These are phyloP conservation scores for Marasmius tenuissimus DNA, from an alignment of 1,284 basidiomycete species.

Conservation along the genomic window DNA sequence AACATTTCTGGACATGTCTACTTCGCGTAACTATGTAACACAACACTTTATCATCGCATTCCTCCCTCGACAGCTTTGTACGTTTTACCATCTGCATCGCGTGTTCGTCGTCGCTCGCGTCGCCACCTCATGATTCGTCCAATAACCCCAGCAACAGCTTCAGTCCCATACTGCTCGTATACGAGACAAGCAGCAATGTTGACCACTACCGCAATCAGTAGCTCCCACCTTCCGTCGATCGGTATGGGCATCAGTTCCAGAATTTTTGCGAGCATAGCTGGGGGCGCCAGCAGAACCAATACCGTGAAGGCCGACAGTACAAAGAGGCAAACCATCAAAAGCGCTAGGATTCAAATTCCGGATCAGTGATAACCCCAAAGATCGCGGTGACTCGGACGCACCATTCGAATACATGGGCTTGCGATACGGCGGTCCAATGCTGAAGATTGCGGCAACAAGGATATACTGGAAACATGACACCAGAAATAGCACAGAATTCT, in stretches of 20 bases:
- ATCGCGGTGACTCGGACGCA: slow-evolving; percentile 34
- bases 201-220: slow-evolving; percentile 69
- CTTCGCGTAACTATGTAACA: slow-evolving; percentile 9
- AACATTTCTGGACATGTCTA: not conserved
- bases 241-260: slow-evolving; percentile 85
- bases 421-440: slow-evolving; percentile 95
- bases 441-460: slow-evolving; percentile 94
- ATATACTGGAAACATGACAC: slow-evolving; percentile 99
- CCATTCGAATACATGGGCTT: slow-evolving; percentile 95
- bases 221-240: slow-evolving; percentile 62
- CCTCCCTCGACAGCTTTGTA: slow-evolving; percentile 76
- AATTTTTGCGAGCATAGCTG: slow-evolving; percentile 58
- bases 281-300: slow-evolving; percentile 74
- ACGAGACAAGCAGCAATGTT: slow-evolving; percentile 77
- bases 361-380: slow-evolving; percentile 1
- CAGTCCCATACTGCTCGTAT: slow-evolving; percentile 81
- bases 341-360: slow-evolving; percentile 45
- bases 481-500: slow-evolving; percentile 92
- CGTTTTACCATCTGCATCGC: slow-evolving; percentile 52
- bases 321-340: slow-evolving; percentile 75
- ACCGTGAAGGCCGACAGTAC: slow-evolving; percentile 72
- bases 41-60: slow-evolving; percentile 37
- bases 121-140: slow-evolving; percentile 46
- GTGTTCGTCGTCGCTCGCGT: slow-evolving; percentile 45
- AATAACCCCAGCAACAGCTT: slow-evolving; percentile 57